phyloP scores from a whole-genome alignment of 495 filamentous ascomycete species.

The Aspergillus cavernicola region DNA sequence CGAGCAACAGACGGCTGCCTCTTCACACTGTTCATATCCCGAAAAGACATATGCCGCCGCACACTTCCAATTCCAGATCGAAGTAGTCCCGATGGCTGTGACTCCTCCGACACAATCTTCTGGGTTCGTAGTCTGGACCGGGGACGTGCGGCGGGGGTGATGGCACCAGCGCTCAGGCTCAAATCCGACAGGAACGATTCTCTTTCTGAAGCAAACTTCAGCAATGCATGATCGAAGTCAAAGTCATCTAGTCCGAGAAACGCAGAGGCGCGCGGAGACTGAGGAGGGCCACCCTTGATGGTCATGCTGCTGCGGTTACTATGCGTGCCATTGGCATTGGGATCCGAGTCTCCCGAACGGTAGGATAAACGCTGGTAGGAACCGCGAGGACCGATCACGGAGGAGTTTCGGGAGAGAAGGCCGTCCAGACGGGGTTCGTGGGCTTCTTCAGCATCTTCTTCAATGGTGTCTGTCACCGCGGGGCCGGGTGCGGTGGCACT shows the following conservation, averaged over 20 bases:
- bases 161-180: slow-evolving; percentile 80
- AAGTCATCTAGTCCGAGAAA: slow-evolving; percentile 52
- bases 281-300: slow-evolving; percentile 54
- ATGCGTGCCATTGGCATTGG: slow-evolving; percentile 53
- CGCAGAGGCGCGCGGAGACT: slow-evolving; percentile 34
- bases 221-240: slow-evolving; percentile 87
- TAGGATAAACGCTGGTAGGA: slow-evolving; percentile 67
- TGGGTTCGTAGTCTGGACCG: slow-evolving; percentile 74
- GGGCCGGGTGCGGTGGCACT: slow-evolving; percentile 44
- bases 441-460: slow-evolving; percentile 67
- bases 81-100: slow-evolving; percentile 41
- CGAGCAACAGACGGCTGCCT: slow-evolving; percentile 75
- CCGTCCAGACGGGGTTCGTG: slow-evolving; percentile 35
- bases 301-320: slow-evolving; percentile 91
- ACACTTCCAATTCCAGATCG: slow-evolving; percentile 70
- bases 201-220: slow-evolving; percentile 91
- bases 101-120: slow-evolving; percentile 76
- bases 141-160: slow-evolving; percentile 64
- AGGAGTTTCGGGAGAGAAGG: slow-evolving; percentile 48
- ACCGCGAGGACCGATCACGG: slow-evolving; percentile 58
- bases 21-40: slow-evolving; percentile 93
- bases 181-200: slow-evolving; percentile 93
- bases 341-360: slow-evolving; percentile 53
- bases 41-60: slow-evolving; percentile 78
- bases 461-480: slow-evolving; percentile 71